Percentiles rank a stretch among this genome's conserved stretches.
phyloP scores from a whole-genome alignment of 2,329 filamentous ascomycete genomes.

The Sordariomycetes sp. region DNA sequence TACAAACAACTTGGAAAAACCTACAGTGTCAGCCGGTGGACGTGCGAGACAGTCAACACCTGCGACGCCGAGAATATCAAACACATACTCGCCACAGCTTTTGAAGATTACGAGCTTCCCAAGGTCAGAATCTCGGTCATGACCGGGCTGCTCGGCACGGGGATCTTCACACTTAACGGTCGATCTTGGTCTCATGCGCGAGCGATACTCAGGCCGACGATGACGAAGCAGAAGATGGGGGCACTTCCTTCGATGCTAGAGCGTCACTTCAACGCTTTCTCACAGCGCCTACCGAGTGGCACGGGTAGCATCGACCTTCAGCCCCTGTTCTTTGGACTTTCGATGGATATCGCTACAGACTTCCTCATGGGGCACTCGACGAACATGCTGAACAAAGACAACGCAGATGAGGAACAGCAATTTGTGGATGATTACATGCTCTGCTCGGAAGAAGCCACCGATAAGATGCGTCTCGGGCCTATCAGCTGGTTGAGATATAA shows the following conservation, averaged over 20 bases:
- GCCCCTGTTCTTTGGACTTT: constrained; percentile 35
- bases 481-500: constrained; percentile 18
- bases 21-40: constrained; percentile 20
- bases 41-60: constrained; percentile 22
- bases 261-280: constrained; percentile 24
- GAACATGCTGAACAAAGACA: constrained; percentile 11
- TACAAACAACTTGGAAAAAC: constrained; percentile 20
- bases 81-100: constrained; percentile 41
- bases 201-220: constrained; percentile 21
- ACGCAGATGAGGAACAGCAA: constrained; percentile 19
- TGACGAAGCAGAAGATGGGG: constrained; percentile 21
- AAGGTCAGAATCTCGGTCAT: constrained; percentile 25
- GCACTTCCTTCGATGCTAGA: constrained; percentile 19
- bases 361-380: constrained; percentile 33
- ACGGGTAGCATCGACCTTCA: constrained; percentile 26
- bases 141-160: constrained; percentile 28
- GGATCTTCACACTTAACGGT: constrained; percentile 41
- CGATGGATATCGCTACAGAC: constrained; percentile 34
- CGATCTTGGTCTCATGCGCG: constrained; percentile 34
- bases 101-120: constrained; percentile 37
- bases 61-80: constrained; percentile 45
- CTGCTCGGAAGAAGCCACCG: constrained; percentile 21
- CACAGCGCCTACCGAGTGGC: constrained; percentile 18
- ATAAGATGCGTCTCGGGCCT: constrained; percentile 20
- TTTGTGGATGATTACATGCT: constrained; percentile 24